Evolutionary conservation across 2,329 filamentous ascomycete species (phyloP).

Genomic region (Colletotrichum tropicale): DNA sequence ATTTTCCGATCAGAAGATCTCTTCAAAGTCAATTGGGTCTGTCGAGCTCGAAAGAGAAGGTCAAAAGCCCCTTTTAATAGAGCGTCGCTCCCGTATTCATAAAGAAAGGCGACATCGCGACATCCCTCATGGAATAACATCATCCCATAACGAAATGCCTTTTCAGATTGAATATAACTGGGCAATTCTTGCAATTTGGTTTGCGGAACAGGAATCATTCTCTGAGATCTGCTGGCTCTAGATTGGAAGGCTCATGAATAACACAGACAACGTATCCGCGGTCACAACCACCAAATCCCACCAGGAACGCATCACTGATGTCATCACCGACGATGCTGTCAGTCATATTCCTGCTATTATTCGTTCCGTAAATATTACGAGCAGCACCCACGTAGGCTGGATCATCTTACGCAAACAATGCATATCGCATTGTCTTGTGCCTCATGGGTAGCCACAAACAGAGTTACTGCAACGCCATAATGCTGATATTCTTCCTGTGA

Average conservation of each 20-base stretch:
- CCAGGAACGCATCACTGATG: no score
- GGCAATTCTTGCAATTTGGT: accelerated
- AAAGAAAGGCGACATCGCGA: accelerated
- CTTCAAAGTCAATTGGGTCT: not conserved
- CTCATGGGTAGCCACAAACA: no score
- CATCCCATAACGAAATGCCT: accelerated
- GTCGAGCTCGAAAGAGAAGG: not conserved
- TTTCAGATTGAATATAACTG: accelerated
- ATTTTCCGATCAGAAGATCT: not conserved
- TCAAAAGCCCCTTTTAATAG: accelerated
- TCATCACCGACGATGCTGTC: accelerated
- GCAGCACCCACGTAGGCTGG: no score
- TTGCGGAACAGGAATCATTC: no score
- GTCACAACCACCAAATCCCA: accelerated
- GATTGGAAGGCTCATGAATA: not conserved
- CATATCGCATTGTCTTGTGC: no score
- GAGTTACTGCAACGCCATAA: no score
- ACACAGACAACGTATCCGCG: accelerated
- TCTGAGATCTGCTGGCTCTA: no score
- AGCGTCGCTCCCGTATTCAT: not conserved
- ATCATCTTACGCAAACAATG: no score
- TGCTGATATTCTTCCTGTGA: no score
- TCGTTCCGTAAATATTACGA: no score
- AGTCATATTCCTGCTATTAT: no score
- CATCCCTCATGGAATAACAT: accelerated